A percentile compares a stretch with the other conserved stretches of the same genome.
These are phyloP conservation scores for Dioszegia aurantiaca DNA, from an alignment of 768 basidiomycete species.

Conservation along the genomic window DNA sequence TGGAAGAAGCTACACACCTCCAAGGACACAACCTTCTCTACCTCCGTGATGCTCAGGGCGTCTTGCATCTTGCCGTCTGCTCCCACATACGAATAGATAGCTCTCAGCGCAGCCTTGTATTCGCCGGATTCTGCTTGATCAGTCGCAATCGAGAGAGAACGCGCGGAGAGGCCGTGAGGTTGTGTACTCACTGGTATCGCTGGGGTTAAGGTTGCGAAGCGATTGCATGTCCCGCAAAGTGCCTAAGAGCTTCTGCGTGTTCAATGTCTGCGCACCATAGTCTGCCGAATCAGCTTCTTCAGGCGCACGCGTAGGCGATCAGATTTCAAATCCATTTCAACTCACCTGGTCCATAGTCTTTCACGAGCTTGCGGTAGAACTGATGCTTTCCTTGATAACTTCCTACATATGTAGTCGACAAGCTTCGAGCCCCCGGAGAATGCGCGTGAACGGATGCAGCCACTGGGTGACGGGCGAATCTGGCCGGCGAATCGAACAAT, in stretches of 20 bases:
- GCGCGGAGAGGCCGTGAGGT: no score
- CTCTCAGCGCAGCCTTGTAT: slow-evolving; percentile 23
- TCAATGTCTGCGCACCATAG: slow-evolving; percentile 8
- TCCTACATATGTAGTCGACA: background rate
- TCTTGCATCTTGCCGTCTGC: slow-evolving; percentile 20
- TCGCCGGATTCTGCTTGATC: slow-evolving; percentile 13
- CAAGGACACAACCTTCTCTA: slow-evolving; percentile 36
- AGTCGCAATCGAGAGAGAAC: background rate
- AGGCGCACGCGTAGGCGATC: background rate
- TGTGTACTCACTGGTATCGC: slow-evolving; percentile 11
- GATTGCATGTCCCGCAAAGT: slow-evolving; percentile 22
- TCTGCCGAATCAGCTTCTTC: slow-evolving; percentile 8
- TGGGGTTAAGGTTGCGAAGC: slow-evolving; percentile 15
- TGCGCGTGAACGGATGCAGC: no score
- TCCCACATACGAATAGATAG: slow-evolving; percentile 29
- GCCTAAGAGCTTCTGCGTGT: slow-evolving; percentile 12
- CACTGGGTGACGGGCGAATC: no score
- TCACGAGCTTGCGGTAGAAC: slow-evolving; percentile 13
- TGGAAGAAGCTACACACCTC: no score
- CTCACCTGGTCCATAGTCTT: slow-evolving; percentile 7
- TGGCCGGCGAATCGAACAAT: no score
- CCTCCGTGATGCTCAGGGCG: slow-evolving; percentile 29
- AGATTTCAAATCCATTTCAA: no score
- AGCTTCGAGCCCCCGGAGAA: background rate
- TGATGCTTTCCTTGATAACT: slow-evolving; percentile 11